Base-by-base conservation (phyloP, 352 stramenopile genomes). In the Pythium coloratum region DNA sequence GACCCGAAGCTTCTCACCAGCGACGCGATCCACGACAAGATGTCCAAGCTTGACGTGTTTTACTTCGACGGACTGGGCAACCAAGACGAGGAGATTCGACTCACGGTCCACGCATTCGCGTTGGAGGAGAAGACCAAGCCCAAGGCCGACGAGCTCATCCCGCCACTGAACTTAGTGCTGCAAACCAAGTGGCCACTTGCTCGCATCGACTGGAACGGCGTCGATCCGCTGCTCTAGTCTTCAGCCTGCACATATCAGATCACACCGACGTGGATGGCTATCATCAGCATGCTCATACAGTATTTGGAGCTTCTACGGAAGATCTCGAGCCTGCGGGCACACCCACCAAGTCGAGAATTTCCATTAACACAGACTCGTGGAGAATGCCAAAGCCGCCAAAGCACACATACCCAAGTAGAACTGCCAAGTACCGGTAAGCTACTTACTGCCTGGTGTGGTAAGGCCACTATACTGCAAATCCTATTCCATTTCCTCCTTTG, bases 21-120 rank as follows among this genome's bases (percentile, higher is more conserved):
- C 14, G 60, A 76, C n/a, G 14, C 51, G 3, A 33, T 40, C 10
- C 59, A 88, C 1, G 76, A 78, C 53, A 67, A 77, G 2, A 71
- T 59, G 49, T 34, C 54, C 1, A 63, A 34, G 13, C 51, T 97
- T 55, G 89, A 98, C 38, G 68, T 97, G 50, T 90, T 88, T 47
- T 97, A 97, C 69, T 97, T 86, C 64, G 92, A 98, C 63, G 86
- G 77, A 0, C 79, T 97, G 10, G 90, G 81, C 18, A 92, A 92
- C 70, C 91, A 97, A 63, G 89, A 97, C 56, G 89, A 97, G 67
- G 80, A 81, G 61, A 94, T 94, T 53, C 79, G 75, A 6, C 73
- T 94, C 32, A 94, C 68, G 0, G 59, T 96, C 32, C 59, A 80
- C 32, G 74, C 76, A 0, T 57, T 64, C 24, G 74, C 79, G 9